Percentiles rank a stretch among this genome's conserved stretches.
These are phyloP conservation scores for Wakefieldia striispora DNA, from an alignment of 768 basidiomycete genomes.

Conservation along the genomic window DNA sequence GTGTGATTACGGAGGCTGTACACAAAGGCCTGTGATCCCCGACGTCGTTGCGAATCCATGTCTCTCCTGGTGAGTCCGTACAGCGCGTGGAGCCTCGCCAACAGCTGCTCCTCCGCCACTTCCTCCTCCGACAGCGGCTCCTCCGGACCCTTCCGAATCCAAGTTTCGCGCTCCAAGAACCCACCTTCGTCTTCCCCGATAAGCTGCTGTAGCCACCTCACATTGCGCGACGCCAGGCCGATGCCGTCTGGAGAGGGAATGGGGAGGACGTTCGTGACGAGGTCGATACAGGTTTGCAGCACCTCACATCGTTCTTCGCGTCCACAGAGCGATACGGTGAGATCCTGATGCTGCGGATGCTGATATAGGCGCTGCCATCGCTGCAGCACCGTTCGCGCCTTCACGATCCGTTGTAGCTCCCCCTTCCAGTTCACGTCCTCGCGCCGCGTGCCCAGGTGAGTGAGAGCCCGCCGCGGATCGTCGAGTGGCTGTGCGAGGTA, in stretches of 20 bases:
- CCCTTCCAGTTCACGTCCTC: conserved; percentile 48
- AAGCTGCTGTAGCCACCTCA: conserved; percentile 48
- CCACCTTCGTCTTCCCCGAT: conserved; percentile 40
- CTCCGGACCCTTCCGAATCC: neutral
- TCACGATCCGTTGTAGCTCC: conserved; percentile 53
- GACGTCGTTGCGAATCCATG: conserved; percentile 28
- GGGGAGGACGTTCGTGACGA: conserved; percentile 45
- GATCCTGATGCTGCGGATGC: neutral
- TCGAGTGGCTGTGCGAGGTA: conserved; percentile 66
- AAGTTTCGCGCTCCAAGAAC: conserved; percentile 41
- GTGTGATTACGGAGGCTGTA: conserved; percentile 63
- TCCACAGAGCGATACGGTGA: conserved; percentile 27
- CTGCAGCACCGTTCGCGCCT: conserved; percentile 48
- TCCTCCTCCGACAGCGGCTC: conserved; percentile 34
- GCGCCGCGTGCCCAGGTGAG: conserved; percentile 29
- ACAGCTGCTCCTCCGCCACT: conserved; percentile 43
- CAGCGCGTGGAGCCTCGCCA: conserved; percentile 51
- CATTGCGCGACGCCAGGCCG: conserved; percentile 43
- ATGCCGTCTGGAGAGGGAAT: conserved; percentile 24
- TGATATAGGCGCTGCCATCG: conserved; percentile 3
- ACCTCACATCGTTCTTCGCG: conserved; percentile 43
- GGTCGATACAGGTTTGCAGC: conserved; percentile 49
- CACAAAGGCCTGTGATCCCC: conserved; percentile 51
- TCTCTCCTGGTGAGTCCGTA: conserved; percentile 55
- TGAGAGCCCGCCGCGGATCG: conserved; percentile 54